phyloP scores from a whole-genome alignment of 2,329 filamentous ascomycete genomes.

The Macrophomina phaseolina region DNA sequence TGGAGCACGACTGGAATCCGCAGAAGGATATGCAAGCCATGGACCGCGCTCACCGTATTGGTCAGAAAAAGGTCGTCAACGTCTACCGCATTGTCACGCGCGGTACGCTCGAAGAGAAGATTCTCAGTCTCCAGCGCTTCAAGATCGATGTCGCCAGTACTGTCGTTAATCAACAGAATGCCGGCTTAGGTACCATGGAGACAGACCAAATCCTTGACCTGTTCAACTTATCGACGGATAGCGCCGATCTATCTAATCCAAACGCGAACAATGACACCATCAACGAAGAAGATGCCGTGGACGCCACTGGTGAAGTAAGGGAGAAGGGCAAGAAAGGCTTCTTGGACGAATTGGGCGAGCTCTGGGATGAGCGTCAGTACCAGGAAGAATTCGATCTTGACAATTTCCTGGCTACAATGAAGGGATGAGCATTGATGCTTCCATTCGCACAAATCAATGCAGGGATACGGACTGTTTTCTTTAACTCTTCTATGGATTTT shows the following conservation, averaged over 20 bases:
- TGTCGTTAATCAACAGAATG: constrained; percentile 98
- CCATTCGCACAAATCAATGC: neutral
- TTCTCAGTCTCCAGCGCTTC: constrained; percentile 95
- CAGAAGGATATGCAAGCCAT: constrained; percentile 99
- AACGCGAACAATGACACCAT: constrained; percentile 73
- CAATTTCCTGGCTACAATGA: constrained; percentile 94
- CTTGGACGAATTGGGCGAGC: constrained; percentile 90
- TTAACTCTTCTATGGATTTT: neutral
- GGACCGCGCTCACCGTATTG: constrained; percentile 97
- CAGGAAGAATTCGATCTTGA: constrained; percentile 97
- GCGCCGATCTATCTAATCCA: constrained; percentile 65
- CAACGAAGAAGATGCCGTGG: constrained; percentile 78
- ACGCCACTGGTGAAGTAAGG: constrained; percentile 85
- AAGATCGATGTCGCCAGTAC: constrained; percentile 99
- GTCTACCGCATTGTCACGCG: constrained; percentile 96
- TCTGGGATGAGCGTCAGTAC: constrained; percentile 98
- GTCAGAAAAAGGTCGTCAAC: constrained; percentile 99
- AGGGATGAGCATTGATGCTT: constrained; percentile 47
- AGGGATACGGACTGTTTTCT: neutral
- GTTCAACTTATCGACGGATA: constrained; percentile 72
- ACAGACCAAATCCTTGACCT: constrained; percentile 97
- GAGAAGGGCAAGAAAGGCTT: constrained; percentile 97
- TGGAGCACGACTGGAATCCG: constrained; percentile 99
- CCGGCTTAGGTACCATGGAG: constrained; percentile 92
- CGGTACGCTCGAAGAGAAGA: constrained; percentile 97